Evolutionary conservation across 2,329 filamentous ascomycete species (phyloP), one percentile per base, ranked within the genome.

Genomic region (Pseudopithomyces chartarum): DNA sequence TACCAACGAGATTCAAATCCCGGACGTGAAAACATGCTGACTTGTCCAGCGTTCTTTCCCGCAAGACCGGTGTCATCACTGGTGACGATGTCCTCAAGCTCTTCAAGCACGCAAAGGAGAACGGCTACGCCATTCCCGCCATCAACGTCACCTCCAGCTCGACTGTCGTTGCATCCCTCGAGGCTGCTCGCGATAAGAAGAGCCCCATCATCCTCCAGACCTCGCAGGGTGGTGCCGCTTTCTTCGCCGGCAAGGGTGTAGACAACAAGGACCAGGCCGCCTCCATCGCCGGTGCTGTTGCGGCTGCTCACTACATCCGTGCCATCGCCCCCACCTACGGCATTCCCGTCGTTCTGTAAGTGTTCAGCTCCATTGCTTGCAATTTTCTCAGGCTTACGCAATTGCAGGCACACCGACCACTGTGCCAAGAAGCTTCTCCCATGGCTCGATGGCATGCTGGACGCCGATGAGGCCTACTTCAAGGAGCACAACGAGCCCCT

Each of bases 391-490:
- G 2, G 36, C 48, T 51, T 10, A 51, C 47, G 22, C 26, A 13
- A n/a, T 23, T 12, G 3, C 22, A 51, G 48, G n/a, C 93, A 97
- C 87, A 96, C 94, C 76, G 95, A 99, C 79, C 95, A 98, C 85
- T 97, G 94, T 82, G 94, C 95, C 77, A 98, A 98, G 90, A 98
- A 98, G 89, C 91, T 98, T 58, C 88, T 98, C 56, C 95, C 95
- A 61, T 98, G 94, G 94, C 84, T 98, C 77, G 93, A 97, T 75
- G 68, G 69, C 50, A 71, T 71, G 69, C 81, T 98, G 69, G 92
- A 95, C 63, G 94, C 89, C 69, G 95, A 98, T 74, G 95, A 98
- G 87, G 85, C 83, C 59, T 94, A 93, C 85, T 97, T 96, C 90
- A 96, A 97, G 89, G 79, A 87, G 77, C 87, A 94, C 77, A 90